phyloP scores from a whole-genome alignment of 306 rosid genomes.

The Spatholobus suberectus region DNA sequence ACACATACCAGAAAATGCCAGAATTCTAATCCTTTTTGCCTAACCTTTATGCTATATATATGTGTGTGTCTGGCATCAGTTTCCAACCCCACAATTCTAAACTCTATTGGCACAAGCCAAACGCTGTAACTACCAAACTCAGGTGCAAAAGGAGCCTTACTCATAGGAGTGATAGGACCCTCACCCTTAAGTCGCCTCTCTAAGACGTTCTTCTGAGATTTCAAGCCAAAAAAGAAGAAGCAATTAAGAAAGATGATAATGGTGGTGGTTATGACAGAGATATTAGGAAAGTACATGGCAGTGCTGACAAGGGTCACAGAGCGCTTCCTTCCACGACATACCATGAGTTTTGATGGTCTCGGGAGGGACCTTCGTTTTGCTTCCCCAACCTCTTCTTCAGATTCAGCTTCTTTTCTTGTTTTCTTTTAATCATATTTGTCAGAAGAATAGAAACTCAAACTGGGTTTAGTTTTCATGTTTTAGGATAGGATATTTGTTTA shows the following conservation, averaged over 20 bases:
- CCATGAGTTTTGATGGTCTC: slow-evolving; percentile 34
- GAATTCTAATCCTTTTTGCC: slow-evolving; percentile 30
- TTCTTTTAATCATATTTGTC: slow-evolving; percentile 45
- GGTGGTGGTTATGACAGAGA: slow-evolving; percentile 62
- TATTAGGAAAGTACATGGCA: slow-evolving; percentile 58
- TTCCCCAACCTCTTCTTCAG: slow-evolving; percentile 44
- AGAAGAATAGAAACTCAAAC: background rate
- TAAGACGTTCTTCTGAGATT: slow-evolving; percentile 26
- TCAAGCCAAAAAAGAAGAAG: background rate
- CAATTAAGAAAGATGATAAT: slow-evolving; percentile 61
- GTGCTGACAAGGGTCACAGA: slow-evolving; percentile 52
- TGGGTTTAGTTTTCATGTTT: background rate
- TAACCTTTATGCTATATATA: slow-evolving; percentile 4
- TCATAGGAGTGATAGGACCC: background rate
- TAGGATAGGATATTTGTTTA: slow-evolving; percentile 25
- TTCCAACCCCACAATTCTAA: slow-evolving; percentile 26
- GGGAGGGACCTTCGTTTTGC: slow-evolving; percentile 46
- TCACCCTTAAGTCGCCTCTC: background rate
- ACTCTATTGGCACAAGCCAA: slow-evolving; percentile 30
- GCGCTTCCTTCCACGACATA: slow-evolving; percentile 43
- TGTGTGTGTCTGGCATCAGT: background rate
- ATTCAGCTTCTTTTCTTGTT: slow-evolving; percentile 61
- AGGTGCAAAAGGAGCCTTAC: slow-evolving; percentile 20
- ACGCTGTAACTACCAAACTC: slow-evolving; percentile 28
- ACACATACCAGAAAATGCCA: slow-evolving; percentile 32